Conservation (phyloP, 2,329 filamentous ascomycete genomes). For the Paecilomyces variotii region DNA sequence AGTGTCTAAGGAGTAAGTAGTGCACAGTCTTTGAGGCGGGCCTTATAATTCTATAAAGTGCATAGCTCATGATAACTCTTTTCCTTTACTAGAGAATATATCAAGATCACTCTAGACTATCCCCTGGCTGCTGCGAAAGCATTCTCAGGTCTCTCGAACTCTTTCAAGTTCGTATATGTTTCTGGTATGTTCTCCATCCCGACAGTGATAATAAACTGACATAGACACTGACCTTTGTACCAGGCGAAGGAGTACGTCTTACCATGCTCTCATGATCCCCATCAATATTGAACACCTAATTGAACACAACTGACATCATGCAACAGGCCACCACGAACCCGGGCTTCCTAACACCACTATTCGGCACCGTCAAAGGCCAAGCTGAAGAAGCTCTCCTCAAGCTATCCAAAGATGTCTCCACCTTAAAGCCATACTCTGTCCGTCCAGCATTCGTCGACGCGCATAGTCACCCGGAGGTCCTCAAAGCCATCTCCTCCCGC, state of each 20-base stretch:
- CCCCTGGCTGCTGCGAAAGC: conserved; percentile 55
- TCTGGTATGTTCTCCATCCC: conserved; percentile 40
- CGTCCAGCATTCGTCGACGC: background rate
- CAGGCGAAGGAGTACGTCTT: background rate
- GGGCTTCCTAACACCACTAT: background rate
- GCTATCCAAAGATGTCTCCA: background rate
- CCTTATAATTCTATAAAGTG: background rate
- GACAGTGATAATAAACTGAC: background rate
- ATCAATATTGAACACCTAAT: background rate
- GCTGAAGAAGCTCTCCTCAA: background rate
- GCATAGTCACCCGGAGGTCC: background rate
- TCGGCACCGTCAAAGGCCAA: background rate
- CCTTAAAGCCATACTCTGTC: background rate
- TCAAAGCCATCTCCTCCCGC: background rate
- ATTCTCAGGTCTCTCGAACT: conserved; percentile 45
- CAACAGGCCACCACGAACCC: background rate
- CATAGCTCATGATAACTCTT: conserved; percentile 29
- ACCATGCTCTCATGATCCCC: background rate
- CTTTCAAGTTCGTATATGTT: conserved; percentile 64
- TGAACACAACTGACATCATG: background rate
- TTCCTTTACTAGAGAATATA: conserved; percentile 45
- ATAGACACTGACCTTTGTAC: background rate
- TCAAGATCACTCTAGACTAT: conserved; percentile 60
- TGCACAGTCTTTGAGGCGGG: background rate
- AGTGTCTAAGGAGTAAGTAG: conserved; percentile 44